These are phyloP conservation scores for Pichia manshurica DNA, from an alignment of 805 yeast species.

Conservation along the genomic window DNA sequence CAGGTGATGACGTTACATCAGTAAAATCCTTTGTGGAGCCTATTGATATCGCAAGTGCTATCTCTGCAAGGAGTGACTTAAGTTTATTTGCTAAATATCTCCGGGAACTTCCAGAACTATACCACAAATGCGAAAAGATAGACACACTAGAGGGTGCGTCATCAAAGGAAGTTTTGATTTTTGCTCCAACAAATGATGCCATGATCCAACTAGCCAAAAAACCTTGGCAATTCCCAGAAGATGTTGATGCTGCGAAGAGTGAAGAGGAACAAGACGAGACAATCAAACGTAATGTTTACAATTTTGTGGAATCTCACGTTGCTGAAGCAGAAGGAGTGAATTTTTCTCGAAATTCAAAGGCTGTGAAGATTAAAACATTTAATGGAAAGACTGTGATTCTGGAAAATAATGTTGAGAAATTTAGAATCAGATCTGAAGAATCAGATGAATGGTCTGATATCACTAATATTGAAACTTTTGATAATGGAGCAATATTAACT, in stretches of 20 bases:
- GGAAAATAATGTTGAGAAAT: constrained; percentile 33
- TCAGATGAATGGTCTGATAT: constrained; percentile 34
- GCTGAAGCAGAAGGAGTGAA: constrained; percentile 31
- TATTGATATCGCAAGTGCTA: constrained; percentile 33
- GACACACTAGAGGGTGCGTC: constrained; percentile 19
- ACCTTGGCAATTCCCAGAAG: constrained; percentile 79
- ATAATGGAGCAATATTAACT: constrained; percentile 43
- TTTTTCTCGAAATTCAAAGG: constrained; percentile 10
- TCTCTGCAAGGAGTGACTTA: constrained; percentile 38
- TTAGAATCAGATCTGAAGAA: constrained; percentile 30
- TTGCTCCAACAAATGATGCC: constrained; percentile 70
- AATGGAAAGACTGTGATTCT: constrained; percentile 34
- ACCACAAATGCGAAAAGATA: constrained; percentile 37
- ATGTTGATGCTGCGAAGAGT: constrained; percentile 34
- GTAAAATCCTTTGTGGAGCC: constrained; percentile 25
- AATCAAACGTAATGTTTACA: constrained; percentile 45
- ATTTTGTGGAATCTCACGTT: constrained; percentile 61
- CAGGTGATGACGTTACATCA: constrained; percentile 10
- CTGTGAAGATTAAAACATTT: constrained; percentile 28
- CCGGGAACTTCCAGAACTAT: constrained; percentile 53
- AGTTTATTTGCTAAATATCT: constrained; percentile 64
- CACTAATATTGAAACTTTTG: constrained; percentile 31
- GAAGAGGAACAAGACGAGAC: constrained; percentile 37
- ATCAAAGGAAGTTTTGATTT: constrained; percentile 38
- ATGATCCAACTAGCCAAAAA: constrained; percentile 44